Evolutionary conservation across 805 yeast species (phyloP), one percentile per base, ranked within the genome.

Genomic region (Saturnispora saitoi): DNA sequence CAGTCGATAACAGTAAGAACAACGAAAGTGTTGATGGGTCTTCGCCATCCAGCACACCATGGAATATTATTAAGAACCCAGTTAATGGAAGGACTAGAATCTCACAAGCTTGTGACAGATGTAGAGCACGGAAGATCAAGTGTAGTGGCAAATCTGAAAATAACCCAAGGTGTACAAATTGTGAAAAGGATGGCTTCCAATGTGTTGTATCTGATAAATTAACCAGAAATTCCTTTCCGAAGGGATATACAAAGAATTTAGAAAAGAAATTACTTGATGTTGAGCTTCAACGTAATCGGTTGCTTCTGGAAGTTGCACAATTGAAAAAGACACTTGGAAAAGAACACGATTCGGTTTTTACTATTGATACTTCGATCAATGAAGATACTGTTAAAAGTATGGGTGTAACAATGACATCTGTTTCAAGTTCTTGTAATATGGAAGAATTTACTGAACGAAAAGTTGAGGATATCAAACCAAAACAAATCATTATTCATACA

Each of bases 21-120:
- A 17, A 19, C 17, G 38, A 34, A 8, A 34, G n/a, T 14, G 8
- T 34, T 9, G 38, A 34, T 11, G 38, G 12, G 22, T 34, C 38
- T 3, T 22, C 38, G 12, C 29, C 24, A 19, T 8, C 20, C 8
- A 15, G 8, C 26, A 29, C 42, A 11, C 51, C 60, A 15, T 63
- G 67, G 67, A 63, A 63, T 43, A 56, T 67, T 24, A 67, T 67
- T 30, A 67, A 64, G 51, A 65, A 63, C 42, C 69, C 69, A 3
- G 45, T 52, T 11, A 65, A 62, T 49, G 71, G 71, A 46, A 56
- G 67, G 43, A 60, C 72, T 4, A 62, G 91, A 52, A 81, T 82
- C 2, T 76, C 84, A 1, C 93, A 85, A 62, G 93, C 93, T 2
- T 85, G 95, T 65, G 93, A 85, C 62, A 68, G 93, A 31, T 85